phyloP scores from a whole-genome alignment of 345 rosid genomes.

The Streptanthus diversifolius region DNA sequence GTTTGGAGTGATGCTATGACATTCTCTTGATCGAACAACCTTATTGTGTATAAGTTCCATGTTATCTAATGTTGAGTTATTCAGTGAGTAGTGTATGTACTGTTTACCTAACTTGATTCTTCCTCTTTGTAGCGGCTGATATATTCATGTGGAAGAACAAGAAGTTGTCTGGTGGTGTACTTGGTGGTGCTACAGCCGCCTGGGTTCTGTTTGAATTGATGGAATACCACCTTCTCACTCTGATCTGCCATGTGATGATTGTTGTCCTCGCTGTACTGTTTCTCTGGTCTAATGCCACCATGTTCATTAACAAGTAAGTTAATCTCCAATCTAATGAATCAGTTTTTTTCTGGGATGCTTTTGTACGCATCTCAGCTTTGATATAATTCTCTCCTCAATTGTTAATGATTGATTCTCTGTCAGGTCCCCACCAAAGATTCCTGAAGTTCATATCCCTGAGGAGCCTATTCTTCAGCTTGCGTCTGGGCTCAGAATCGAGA shows the following conservation, averaged over 20 bases:
- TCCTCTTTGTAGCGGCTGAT: slow-evolving; percentile 60
- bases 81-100: not conserved
- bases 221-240: slow-evolving; percentile 71
- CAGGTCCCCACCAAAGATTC: slow-evolving; percentile 75
- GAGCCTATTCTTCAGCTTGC: slow-evolving; percentile 71
- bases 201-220: slow-evolving; percentile 86
- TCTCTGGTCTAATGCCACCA: slow-evolving; percentile 87
- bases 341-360: not conserved
- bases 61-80: not conserved
- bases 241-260: slow-evolving; percentile 69
- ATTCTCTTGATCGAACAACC: not conserved
- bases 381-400: slow-evolving; percentile 35
- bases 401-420: slow-evolving; percentile 27
- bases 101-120: not conserved
- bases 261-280: slow-evolving; percentile 70
- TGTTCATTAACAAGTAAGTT: slow-evolving; percentile 83
- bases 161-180: slow-evolving; percentile 81
- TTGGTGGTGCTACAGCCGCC: slow-evolving; percentile 73
- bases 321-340: not conserved
- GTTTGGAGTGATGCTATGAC: not conserved
- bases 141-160: slow-evolving; percentile 94
- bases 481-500: slow-evolving; percentile 64
- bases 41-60: not conserved
- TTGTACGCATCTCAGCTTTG: slow-evolving; percentile 18
- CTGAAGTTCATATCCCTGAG: slow-evolving; percentile 74